Evolutionary conservation across 371 early-diverging fungal species (phyloP), one percentile per base, ranked within the genome.

Genomic region (Mortierella sp.): DNA sequence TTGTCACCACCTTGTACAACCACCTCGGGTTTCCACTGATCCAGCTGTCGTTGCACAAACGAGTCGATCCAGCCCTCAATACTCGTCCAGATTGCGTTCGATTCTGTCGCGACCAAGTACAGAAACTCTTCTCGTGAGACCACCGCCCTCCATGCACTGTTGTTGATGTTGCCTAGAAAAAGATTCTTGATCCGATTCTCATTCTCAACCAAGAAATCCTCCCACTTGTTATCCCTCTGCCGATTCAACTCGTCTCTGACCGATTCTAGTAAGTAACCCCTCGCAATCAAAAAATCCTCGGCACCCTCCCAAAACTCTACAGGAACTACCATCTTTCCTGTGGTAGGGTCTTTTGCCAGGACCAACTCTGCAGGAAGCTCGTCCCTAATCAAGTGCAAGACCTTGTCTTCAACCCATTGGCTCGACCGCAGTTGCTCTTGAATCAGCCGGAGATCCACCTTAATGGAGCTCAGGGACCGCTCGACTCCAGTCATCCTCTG

Each of bases 331-430:
- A 72, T 44, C 10, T 64, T 26, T 2, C 78, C 75, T 1, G 78
- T 72, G n/a, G 1, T 26, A 9, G 76, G 69, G n/a, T 80, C 76
- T 11, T 69, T 48, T 13, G 70, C 21, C 6, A 80, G 11, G 2
- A 76, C 73, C 26, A 73, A 24, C 48, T 76, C 69, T 55, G 46
- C 31, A 11, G 81, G 81, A 16, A 80, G 50, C 55, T 76, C 76
- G 3, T 69, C 48, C 3, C 64, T 40, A 1, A 80, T 40, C 3
- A 48, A 19, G 55, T 76, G 50, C 54, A 80, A 16, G 28, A 77
- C 21, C 13, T 61, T 55, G 31, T 75, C 11, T 28, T 80, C 78
- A n/a, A 78, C 64, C 82, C 82, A 82, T 16, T 48, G 34, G 8
- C 53, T 69, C 21, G 44, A 31, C 44, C 69, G 70, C 48, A 73